Evolutionary conservation across 2,329 filamentous ascomycete species (phyloP).

Genomic region (Aspergillus luchuensis): DNA sequence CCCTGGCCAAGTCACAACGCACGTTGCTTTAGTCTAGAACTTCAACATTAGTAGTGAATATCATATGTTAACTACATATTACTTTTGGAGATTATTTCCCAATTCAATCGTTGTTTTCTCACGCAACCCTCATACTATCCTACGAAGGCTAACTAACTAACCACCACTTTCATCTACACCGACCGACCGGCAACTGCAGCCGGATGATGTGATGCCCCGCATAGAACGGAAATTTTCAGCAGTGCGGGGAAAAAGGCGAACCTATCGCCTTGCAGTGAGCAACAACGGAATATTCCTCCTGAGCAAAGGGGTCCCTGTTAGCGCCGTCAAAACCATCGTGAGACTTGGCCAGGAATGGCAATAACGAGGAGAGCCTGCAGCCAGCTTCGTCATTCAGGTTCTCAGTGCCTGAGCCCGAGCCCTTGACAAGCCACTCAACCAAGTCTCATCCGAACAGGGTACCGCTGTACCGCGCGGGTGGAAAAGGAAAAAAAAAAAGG

Average conservation of each 20-base stretch:
- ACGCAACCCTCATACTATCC: neutral
- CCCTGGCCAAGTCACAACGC: constrained; percentile 8
- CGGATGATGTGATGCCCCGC: constrained; percentile 29
- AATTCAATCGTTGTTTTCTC: neutral
- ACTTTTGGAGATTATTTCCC: too few relatives aligned
- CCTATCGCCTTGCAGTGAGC: constrained; percentile 1
- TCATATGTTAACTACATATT: constrained; percentile 3
- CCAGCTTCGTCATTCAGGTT: neutral
- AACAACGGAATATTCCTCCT: constrained; percentile 6
- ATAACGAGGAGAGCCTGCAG: constrained; percentile 10
- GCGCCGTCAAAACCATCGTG: neutral
- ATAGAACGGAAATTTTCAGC: constrained; percentile 25
- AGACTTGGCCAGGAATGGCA: constrained; percentile 17
- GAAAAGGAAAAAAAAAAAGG: neutral
- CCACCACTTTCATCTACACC: constrained; percentile 5
- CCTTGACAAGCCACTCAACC: too few relatives aligned
- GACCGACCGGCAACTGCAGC: constrained; percentile 7
- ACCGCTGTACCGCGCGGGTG: neutral
- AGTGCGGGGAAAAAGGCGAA: constrained; percentile 31
- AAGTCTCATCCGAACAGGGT: too few relatives aligned
- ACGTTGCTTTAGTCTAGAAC: constrained; percentile 23
- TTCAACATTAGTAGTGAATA: constrained; percentile 2
- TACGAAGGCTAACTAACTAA: neutral
- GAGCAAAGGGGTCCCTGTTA: constrained; percentile 2
- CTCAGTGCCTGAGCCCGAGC: neutral